Evolutionary conservation across 495 filamentous ascomycete genomes (phyloP), one percentile per base, ranked within the genome.

Genomic region (Aspergillus sclerotiicarbonarius): DNA sequence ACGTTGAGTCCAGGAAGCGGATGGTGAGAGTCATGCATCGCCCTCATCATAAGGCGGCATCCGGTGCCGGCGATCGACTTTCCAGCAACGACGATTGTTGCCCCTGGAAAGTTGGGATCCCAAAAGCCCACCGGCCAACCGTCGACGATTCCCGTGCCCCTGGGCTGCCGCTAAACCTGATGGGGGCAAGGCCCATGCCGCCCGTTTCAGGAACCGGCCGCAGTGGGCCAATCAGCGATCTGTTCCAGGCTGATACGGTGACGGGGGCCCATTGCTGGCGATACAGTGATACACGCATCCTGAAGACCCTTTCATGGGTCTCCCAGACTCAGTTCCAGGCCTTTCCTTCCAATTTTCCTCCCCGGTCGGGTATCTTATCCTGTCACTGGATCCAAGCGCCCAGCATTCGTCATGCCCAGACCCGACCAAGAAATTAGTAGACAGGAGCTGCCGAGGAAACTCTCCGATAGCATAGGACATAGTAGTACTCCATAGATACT

Each of bases 141-240:
- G 18, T 20, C 6, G n/a, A 0, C 10, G 21, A n/a, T 51, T 51
- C 35, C 21, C 29, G 49, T 53, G 39, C 35, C 53, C 53, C 53
- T 47, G 35, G 52, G 30, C 53, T 32, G 30, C 33, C 29, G 19
- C 57, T 54, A 52, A 46, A 6, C 47, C 39, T 1, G 15, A 33
- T 32, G 16, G 29, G 45, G 37, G 12, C n/a, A 39, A 51, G 30
- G 30, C n/a, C 44, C 37, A 56, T 51, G 18, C 53, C 58, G 43
- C 37, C 51, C 58, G 31, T 46, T 54, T 54, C 53, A 60, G 58
- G 58, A 30, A 56, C 58, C 53, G 44, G 8, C 8, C 8, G 10
- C 2, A 45, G 43, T 29, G 33, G 46, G 13, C 51, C 19, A 55
- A 51, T 51, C 54, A 51, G 35, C 7, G 32, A 1, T n/a, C 33